Conservation (phyloP, 164 flowering plant genomes). For the Stephania cephalantha region DNA sequence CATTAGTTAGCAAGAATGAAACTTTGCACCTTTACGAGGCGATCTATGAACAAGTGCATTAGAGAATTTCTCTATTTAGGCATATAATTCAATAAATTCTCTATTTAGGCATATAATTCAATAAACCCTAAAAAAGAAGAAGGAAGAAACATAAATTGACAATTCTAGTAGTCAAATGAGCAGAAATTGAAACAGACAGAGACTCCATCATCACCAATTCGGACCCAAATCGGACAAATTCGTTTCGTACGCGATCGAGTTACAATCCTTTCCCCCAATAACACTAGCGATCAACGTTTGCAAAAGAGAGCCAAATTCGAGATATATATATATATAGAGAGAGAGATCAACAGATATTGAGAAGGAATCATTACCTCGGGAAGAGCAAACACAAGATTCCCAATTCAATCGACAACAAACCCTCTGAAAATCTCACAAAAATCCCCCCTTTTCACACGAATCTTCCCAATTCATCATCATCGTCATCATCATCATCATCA, state of each 20-base stretch:
- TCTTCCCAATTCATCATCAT: not conserved
- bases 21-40: not conserved
- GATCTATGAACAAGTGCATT: not conserved
- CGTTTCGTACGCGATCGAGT: not conserved
- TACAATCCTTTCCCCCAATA: not conserved
- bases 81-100: not conserved
- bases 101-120: no score
- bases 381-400: not conserved
- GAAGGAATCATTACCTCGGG: not conserved
- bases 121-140: no score
- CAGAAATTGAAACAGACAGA: not conserved
- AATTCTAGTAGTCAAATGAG: not conserved
- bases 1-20: not conserved
- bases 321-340: not conserved
- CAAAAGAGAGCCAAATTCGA: not conserved
- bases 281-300: not conserved
- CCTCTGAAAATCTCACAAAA: not conserved
- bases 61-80: not conserved
- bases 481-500: no score
- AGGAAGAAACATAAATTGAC: no score
- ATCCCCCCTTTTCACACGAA: not conserved
- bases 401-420: not conserved
- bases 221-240: no score
- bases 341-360: not conserved
- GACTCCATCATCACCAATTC: not conserved